Conservation (phyloP, 1,284 basidiomycete genomes). For the Pisolithus thermaeus region DNA sequence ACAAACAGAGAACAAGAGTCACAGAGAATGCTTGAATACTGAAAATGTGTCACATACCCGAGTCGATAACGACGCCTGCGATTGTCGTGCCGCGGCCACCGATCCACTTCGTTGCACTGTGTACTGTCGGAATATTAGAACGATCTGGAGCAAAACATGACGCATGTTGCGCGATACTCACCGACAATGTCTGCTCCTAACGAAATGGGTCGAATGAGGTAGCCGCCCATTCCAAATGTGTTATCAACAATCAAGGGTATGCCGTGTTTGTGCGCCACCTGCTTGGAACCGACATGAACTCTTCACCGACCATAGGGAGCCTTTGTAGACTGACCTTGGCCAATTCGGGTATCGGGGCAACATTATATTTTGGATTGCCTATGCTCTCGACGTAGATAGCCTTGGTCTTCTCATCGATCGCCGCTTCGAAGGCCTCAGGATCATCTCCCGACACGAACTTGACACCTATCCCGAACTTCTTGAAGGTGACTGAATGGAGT, state of each 20-base stretch:
- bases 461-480: slow-evolving; percentile 72
- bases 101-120: slow-evolving; percentile 91
- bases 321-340: slow-evolving; percentile 49
- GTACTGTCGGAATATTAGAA: slow-evolving; percentile 39
- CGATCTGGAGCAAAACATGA: not conserved
- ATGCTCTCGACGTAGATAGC: slow-evolving; percentile 82
- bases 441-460: slow-evolving; percentile 68
- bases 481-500: slow-evolving; percentile 54
- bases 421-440: slow-evolving; percentile 63
- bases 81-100: slow-evolving; percentile 88
- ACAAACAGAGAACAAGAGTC: not conserved
- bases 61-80: slow-evolving; percentile 77
- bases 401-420: slow-evolving; percentile 74
- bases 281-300: not conserved
- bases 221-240: slow-evolving; percentile 81
- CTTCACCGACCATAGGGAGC: not conserved
- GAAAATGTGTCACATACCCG: slow-evolving; percentile 35
- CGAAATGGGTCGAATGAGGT: slow-evolving; percentile 58
- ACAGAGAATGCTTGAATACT: not conserved
- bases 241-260: slow-evolving; percentile 87
- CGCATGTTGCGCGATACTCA: slow-evolving; percentile 22
- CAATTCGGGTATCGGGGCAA: slow-evolving; percentile 68
- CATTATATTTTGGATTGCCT: slow-evolving; percentile 79
- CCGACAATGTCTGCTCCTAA: too few relatives aligned
- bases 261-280: slow-evolving; percentile 66